A percentile compares a stretch with the other conserved stretches of the same genome.
phyloP scores from a whole-genome alignment of 208 protist species.

The Naegleria lovaniensis region DNA sequence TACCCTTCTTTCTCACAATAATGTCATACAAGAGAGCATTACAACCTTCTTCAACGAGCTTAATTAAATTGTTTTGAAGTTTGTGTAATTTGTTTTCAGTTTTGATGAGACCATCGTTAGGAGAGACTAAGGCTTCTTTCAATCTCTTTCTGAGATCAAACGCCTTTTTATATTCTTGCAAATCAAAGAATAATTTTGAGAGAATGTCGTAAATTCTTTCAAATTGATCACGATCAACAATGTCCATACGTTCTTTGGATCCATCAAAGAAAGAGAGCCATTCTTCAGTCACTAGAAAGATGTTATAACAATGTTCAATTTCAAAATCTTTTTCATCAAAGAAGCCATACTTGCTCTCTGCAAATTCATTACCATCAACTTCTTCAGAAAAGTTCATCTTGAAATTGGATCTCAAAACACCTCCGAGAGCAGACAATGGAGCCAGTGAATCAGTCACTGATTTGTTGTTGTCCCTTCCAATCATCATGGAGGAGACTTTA shows the following conservation, averaged over 20 bases:
- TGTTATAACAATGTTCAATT: not conserved
- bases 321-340: not conserved
- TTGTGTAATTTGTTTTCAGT: not conserved
- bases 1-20: not conserved
- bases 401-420: not conserved
- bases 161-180: not conserved
- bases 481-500: not conserved
- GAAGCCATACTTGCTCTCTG: not conserved
- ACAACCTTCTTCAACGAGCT: conserved; percentile 21
- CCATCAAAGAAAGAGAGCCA: not conserved
- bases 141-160: not conserved
- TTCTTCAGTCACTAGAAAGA: not conserved
- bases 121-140: not conserved
- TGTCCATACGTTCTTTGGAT: not conserved
- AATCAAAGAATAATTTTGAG: not conserved
- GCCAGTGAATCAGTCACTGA: not conserved
- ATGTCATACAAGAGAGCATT: not conserved
- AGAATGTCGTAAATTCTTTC: not conserved
- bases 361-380: not conserved
- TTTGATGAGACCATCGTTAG: not conserved
- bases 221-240: not conserved
- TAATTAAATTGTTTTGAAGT: not conserved
- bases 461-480: not conserved
- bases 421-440: not conserved
- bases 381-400: not conserved